These are phyloP conservation scores for Cryphonectria nitschkei DNA, from an alignment of 2,329 filamentous ascomycete genomes.

Conservation along the genomic window DNA sequence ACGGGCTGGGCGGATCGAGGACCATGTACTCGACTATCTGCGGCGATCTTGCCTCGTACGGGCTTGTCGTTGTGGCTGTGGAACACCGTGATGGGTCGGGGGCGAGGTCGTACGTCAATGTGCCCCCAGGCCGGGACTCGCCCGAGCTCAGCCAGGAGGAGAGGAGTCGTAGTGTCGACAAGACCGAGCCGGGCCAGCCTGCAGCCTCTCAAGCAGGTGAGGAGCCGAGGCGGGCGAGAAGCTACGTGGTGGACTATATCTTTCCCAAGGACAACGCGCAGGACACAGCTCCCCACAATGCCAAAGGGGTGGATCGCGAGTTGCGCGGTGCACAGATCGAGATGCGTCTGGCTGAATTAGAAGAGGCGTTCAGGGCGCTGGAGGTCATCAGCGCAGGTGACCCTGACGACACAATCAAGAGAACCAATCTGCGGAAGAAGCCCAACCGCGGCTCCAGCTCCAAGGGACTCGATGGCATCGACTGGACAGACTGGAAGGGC, in stretches of 20 bases:
- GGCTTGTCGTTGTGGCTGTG: constrained; percentile 66
- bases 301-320: constrained; percentile 62
- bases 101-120: constrained; percentile 63
- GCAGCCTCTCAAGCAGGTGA: constrained; percentile 32
- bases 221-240: constrained; percentile 39
- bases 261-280: constrained; percentile 59
- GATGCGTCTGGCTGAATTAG: constrained; percentile 65
- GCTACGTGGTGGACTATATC: constrained; percentile 63
- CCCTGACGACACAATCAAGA: constrained; percentile 50
- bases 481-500: constrained; percentile 61
- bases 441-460: constrained; percentile 64
- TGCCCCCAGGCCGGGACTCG: constrained; percentile 46
- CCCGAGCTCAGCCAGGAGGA: constrained; percentile 38
- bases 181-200: constrained; percentile 30
- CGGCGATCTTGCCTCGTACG: constrained; percentile 68
- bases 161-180: constrained; percentile 18
- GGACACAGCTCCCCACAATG: constrained; percentile 58
- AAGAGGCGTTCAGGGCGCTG: constrained; percentile 63
- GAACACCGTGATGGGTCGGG: constrained; percentile 69
- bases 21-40: constrained; percentile 67
- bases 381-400: constrained; percentile 57
- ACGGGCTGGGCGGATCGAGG: constrained; percentile 66
- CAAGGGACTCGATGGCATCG: constrained; percentile 56
- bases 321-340: constrained; percentile 65
- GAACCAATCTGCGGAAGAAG: constrained; percentile 57